Evolutionary conservation across 2,329 filamentous ascomycete genomes (phyloP).

Genomic region (Alternaria gansuensis): DNA sequence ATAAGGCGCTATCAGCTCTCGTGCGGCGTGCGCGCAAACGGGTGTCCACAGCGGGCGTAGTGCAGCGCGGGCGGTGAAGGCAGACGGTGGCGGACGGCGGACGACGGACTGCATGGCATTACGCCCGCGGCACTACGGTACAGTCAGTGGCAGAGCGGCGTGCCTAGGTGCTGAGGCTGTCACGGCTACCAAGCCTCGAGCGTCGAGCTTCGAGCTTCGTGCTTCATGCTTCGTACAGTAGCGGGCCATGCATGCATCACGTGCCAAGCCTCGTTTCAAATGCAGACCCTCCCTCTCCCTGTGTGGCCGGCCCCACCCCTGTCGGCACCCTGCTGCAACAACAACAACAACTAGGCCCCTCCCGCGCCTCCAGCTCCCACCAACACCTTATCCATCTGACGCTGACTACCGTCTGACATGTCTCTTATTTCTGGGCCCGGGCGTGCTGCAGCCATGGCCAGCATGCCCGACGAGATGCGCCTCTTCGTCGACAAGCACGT

Average conservation of each 20-base stretch:
- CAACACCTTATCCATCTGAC: slow-evolving; percentile 5
- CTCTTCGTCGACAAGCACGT: slow-evolving; percentile 76
- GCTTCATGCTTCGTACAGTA: background rate
- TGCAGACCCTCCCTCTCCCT: slow-evolving; percentile 3
- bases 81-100: background rate
- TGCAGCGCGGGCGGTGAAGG: slow-evolving; percentile 9
- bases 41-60: slow-evolving; percentile 19
- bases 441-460: slow-evolving; percentile 55
- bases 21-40: slow-evolving; percentile 9
- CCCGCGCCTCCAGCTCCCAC: slow-evolving; percentile 6
- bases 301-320: slow-evolving; percentile 12
- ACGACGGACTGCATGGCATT: background rate
- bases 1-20: slow-evolving; percentile 5
- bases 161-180: background rate
- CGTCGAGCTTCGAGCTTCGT: background rate
- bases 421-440: slow-evolving; percentile 69
- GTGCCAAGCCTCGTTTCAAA: slow-evolving; percentile 21
- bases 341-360: slow-evolving; percentile 1
- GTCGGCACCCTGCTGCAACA: slow-evolving; percentile 17
- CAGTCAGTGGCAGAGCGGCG: no score
- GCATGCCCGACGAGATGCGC: slow-evolving; percentile 58
- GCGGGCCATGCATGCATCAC: background rate
- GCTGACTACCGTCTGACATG: slow-evolving; percentile 55
- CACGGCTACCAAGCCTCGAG: background rate
- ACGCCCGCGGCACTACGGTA: background rate